Percentiles rank a stretch among this genome's conserved stretches.
phyloP scores from a whole-genome alignment of 2,329 filamentous ascomycete genomes.

The Kalaharituber pfeilii region DNA sequence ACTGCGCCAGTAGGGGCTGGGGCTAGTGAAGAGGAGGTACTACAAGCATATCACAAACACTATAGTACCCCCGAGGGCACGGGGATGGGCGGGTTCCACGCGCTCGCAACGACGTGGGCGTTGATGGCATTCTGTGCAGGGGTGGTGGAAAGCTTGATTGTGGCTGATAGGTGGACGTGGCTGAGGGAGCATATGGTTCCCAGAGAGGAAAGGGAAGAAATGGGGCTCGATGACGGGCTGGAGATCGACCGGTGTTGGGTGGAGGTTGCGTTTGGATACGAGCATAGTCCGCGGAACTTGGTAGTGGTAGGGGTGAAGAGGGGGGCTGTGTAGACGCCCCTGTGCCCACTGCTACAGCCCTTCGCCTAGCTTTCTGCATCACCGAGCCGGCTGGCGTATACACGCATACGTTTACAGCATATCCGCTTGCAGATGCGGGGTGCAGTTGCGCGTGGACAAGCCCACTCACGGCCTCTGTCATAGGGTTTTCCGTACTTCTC shows the following conservation, averaged over 20 bases:
- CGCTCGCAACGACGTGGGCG: slow-evolving; percentile 60
- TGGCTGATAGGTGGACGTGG: slow-evolving; percentile 77
- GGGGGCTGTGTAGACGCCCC: slow-evolving; percentile 20
- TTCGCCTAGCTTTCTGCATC: too few species aligned
- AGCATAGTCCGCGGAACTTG: slow-evolving; percentile 69
- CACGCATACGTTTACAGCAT: too few species aligned
- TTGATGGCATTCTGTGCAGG: slow-evolving; percentile 90
- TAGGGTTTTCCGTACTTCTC: too few species aligned
- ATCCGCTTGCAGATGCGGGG: too few species aligned
- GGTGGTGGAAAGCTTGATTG: slow-evolving; percentile 77
- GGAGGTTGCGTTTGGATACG: slow-evolving; percentile 81
- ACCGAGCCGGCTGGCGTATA: too few species aligned
- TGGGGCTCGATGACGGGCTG: slow-evolving; percentile 8
- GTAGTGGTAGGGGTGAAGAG: slow-evolving; percentile 84
- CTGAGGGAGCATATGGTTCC: slow-evolving; percentile 57
- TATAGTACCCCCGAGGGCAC: background rate
- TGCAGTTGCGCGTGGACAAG: too few species aligned
- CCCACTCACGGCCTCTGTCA: too few species aligned
- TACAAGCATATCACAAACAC: background rate
- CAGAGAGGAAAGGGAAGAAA: slow-evolving; percentile 26
- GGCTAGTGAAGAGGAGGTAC: slow-evolving; percentile 46
- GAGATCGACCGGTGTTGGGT: slow-evolving; percentile 63
- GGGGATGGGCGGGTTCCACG: background rate
- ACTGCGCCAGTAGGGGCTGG: slow-evolving; percentile 39
- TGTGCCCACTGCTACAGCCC: too few species aligned